Conservation (phyloP, 805 yeast species). For the Monosporozyma siamensis region DNA sequence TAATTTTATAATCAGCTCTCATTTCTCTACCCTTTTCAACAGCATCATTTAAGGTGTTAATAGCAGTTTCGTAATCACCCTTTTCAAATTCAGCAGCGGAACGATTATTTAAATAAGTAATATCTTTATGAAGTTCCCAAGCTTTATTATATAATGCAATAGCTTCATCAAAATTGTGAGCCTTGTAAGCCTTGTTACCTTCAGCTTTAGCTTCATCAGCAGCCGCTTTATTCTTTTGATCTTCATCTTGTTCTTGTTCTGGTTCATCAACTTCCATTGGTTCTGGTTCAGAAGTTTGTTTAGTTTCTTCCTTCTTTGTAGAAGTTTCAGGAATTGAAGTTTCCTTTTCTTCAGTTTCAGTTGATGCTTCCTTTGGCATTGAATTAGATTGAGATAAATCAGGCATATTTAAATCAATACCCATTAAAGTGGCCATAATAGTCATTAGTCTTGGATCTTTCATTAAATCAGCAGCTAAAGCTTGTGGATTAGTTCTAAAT, state of each 20-base stretch:
- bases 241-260: too few relatives aligned
- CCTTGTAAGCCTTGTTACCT: constrained; percentile 82
- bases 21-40: constrained; percentile 81
- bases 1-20: constrained; percentile 83
- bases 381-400: constrained; percentile 24
- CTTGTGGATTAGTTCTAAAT: constrained; percentile 63
- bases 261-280: constrained; percentile 33
- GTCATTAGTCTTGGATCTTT: constrained; percentile 83
- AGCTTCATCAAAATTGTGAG: constrained; percentile 86
- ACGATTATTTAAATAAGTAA: constrained; percentile 88
- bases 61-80: constrained; percentile 81
- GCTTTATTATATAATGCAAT: constrained; percentile 80
- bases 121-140: constrained; percentile 70
- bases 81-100: constrained; percentile 98
- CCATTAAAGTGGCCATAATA: constrained; percentile 75
- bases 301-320: constrained; percentile 8
- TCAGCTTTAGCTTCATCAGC: constrained; percentile 70
- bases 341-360: constrained; percentile 14
- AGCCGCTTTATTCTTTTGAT: constrained; percentile 32
- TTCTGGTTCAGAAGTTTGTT: constrained; percentile 26
- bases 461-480: constrained; percentile 59
- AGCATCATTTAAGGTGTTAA: constrained; percentile 71
- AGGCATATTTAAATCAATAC: constrained; percentile 58
- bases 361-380: constrained; percentile 21
- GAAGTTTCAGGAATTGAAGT: constrained; percentile 13